phyloP scores from a whole-genome alignment of 1,139 yeast species.

The Kurtzmaniella natalensis region DNA sequence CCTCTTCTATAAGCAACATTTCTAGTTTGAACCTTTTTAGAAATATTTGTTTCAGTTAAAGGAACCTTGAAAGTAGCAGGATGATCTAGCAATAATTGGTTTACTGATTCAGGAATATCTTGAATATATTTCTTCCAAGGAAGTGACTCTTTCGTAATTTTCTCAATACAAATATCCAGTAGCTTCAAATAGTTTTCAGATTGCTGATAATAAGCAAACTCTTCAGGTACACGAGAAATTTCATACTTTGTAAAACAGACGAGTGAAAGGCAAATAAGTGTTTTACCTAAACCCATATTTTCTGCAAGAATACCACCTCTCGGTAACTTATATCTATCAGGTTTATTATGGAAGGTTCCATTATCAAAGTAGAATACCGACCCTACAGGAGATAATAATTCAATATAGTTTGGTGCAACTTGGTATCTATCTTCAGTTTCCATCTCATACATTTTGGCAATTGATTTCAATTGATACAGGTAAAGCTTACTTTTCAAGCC shows the following conservation, averaged over 20 bases:
- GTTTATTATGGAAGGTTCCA: conserved; percentile 23
- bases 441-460: conserved; percentile 53
- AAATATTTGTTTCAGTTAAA: conserved; percentile 10
- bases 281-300: conserved; percentile 76
- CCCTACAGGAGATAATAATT: conserved; percentile 19
- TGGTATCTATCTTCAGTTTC: conserved; percentile 36
- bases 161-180: conserved; percentile 29
- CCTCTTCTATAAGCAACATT: neutral
- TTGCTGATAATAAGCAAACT: conserved; percentile 16
- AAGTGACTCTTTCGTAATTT: conserved; percentile 43
- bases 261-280: conserved; percentile 60
- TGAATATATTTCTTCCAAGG: conserved; percentile 52
- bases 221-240: conserved; percentile 41
- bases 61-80: conserved; percentile 46
- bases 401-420: conserved; percentile 42
- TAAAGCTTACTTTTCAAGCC: conserved; percentile 53
- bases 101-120: conserved; percentile 42
- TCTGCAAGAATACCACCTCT: conserved; percentile 71
- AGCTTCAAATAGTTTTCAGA: conserved; percentile 10
- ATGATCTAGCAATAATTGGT: conserved; percentile 23
- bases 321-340: conserved; percentile 43
- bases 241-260: conserved; percentile 54
- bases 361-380: conserved; percentile 32
- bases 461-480: conserved; percentile 54
- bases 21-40: neutral